Percentiles rank a stretch among this genome's conserved stretches.
Evolutionary conservation across 345 rosid species (phyloP).

Genomic region (Eucalyptus lansdowneana): DNA sequence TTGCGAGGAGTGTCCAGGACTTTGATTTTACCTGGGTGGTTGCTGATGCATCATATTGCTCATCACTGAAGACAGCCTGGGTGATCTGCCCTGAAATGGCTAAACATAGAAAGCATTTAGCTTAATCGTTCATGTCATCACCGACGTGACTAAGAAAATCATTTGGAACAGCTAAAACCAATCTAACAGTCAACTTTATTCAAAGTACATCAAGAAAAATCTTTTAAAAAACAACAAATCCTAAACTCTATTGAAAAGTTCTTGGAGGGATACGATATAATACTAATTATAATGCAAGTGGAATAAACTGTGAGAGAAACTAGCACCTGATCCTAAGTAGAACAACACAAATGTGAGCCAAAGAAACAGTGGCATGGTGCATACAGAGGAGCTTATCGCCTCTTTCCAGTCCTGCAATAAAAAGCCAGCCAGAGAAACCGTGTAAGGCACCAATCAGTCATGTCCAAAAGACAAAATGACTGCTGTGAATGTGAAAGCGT

Average conservation of each 20-base stretch:
- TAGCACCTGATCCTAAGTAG: not conserved
- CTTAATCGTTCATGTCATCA: not conserved
- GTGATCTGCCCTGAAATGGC: not conserved
- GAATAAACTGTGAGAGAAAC: not conserved
- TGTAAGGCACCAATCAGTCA: no score
- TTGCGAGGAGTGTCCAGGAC: not conserved
- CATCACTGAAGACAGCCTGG: not conserved
- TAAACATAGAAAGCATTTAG: not conserved
- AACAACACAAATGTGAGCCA: not conserved
- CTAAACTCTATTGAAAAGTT: not conserved
- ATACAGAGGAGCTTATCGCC: no score
- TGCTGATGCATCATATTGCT: not conserved
- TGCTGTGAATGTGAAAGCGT: no score
- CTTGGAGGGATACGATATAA: not conserved
- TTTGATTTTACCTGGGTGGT: not conserved
- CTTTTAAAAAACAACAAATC: not conserved
- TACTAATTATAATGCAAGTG: not conserved
- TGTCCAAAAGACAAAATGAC: no score
- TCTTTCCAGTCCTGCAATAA: no score
- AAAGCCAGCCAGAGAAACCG: no score
- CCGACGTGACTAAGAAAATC: not conserved
- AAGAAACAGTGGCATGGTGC: no score
- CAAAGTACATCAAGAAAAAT: not conserved
- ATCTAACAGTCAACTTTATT: not conserved
- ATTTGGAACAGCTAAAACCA: not conserved